Percentiles rank a stretch among this genome's conserved stretches.
Conservation (phyloP, 768 basidiomycete genomes). For the Auriscalpium vulgare region DNA sequence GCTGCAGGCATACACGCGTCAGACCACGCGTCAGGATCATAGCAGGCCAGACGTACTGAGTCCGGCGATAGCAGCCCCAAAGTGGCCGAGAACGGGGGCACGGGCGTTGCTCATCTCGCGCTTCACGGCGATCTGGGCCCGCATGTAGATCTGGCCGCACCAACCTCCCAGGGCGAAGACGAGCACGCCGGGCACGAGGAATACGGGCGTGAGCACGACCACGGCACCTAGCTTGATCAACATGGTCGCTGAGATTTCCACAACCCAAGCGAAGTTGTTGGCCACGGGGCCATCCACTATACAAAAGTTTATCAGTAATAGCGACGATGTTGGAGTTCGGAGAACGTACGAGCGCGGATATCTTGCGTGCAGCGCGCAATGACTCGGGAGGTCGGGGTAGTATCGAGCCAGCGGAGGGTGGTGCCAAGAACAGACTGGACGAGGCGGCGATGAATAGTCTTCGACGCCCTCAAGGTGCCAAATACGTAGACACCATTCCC, state of each 20-base stretch:
- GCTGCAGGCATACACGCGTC: constrained; percentile 14
- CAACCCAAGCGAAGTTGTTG: constrained; percentile 17
- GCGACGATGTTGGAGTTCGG: neutral
- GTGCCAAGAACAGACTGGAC: constrained; percentile 48
- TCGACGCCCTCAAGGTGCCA: constrained; percentile 46
- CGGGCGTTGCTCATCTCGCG: constrained; percentile 46
- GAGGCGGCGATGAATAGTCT: constrained; percentile 42
- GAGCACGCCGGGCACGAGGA: constrained; percentile 30
- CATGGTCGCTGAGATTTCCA: constrained; percentile 25
- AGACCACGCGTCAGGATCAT: neutral
- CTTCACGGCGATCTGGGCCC: constrained; percentile 48
- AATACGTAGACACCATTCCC: constrained; percentile 29
- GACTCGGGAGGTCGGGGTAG: constrained; percentile 47
- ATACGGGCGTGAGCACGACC: constrained; percentile 26
- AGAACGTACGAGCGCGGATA: constrained; percentile 30
- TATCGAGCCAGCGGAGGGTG: constrained; percentile 51
- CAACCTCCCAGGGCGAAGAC: constrained; percentile 32
- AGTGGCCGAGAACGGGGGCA: constrained; percentile 41
- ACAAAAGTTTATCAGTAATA: neutral
- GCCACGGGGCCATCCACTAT: constrained; percentile 30
- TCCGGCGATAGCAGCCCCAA: constrained; percentile 45
- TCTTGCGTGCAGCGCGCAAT: constrained; percentile 63
- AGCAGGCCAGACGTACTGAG: constrained; percentile 24
- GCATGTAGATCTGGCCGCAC: constrained; percentile 44
- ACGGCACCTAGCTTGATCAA: constrained; percentile 24